A percentile compares a stretch with the other conserved stretches of the same genome.
These are phyloP conservation scores for Colletotrichum neosansevieriae DNA, from an alignment of 2,329 filamentous ascomycete genomes.

Conservation along the genomic window DNA sequence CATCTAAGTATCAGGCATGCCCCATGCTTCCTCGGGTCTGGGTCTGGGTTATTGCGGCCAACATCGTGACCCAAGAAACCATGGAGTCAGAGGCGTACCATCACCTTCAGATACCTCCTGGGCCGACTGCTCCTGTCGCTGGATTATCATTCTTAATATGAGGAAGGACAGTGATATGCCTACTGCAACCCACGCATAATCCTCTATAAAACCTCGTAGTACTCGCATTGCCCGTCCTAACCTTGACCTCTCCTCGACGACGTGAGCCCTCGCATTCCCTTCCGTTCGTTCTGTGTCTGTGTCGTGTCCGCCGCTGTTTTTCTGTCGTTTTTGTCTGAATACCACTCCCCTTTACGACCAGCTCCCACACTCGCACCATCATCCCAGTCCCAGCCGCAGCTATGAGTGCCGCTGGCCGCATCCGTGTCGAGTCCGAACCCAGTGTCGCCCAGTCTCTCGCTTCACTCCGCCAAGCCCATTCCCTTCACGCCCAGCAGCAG, in stretches of 20 bases:
- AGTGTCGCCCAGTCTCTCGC: slow-evolving; percentile 2
- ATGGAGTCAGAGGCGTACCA: background rate
- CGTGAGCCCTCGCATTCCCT: background rate
- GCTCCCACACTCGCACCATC: background rate
- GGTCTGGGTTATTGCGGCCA: background rate
- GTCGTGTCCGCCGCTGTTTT: background rate
- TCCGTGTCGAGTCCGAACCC: background rate
- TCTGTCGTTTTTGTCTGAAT: background rate
- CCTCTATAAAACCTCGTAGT: background rate
- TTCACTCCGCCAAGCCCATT: background rate
- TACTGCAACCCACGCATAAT: background rate
- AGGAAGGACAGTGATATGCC: background rate
- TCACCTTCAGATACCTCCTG: background rate
- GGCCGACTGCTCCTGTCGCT: background rate
- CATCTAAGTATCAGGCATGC: background rate
- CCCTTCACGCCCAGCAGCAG: background rate
- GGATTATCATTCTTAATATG: background rate
- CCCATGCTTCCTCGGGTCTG: background rate
- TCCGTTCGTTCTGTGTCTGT: background rate
- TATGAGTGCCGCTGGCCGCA: background rate
- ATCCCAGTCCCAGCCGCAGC: background rate
- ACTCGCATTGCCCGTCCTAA: background rate
- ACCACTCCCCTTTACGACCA: background rate
- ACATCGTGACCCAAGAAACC: background rate
- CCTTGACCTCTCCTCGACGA: background rate